Base-by-base conservation (phyloP, 331 rosid genomes). In the Ulmus americana region DNA sequence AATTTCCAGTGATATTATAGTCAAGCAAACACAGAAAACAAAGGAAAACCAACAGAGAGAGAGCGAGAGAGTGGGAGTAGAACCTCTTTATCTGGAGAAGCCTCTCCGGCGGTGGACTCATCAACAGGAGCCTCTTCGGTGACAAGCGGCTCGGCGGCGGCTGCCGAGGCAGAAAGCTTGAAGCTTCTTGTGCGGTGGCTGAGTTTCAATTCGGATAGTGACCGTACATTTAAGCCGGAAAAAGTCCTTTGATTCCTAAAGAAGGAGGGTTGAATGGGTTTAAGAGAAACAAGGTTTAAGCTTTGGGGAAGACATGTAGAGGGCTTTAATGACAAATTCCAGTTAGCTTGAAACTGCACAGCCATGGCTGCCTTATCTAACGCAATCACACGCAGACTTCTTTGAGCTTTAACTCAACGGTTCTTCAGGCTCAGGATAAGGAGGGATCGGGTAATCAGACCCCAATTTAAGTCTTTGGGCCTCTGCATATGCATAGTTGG, bases 301-400 rank as follows among this genome's bases (percentile, higher is more conserved):
- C 47, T 54, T 0, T 59, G 67, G 8, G 76, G 55, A 48, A 70
- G 70, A 71, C 78, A 70, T 9, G 80, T 50, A 10, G 64, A 43
- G 66, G 90, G 67, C 58, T 68, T 74, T 39, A 73, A 54, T 68
- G 78, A 46, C 41, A 72, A 80, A 39, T 64, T 66, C 10, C 72
- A 38, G 75, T 64, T 77, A 13, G 85, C 74, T 65, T 79, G 88
- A 58, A 76, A 62, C 22, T 74, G 67, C 6, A 63, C 39, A 8
- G 75, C 87, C 85, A 79, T 61, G 46, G 82, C 71, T 61, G 81
- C 47, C 87, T 79, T 77, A 52, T 59, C 72, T n/a, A 22, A 48
- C 38, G 10, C 6, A 43, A 42, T 50, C 16, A 6, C 63, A 5
- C 5, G 14, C 11, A 43, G 4, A 39, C 18, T 41, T 11, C 10